phyloP scores from a whole-genome alignment of 225 moss, liverwort and hornwort species.

The Physcomitrellopsis africana region DNA sequence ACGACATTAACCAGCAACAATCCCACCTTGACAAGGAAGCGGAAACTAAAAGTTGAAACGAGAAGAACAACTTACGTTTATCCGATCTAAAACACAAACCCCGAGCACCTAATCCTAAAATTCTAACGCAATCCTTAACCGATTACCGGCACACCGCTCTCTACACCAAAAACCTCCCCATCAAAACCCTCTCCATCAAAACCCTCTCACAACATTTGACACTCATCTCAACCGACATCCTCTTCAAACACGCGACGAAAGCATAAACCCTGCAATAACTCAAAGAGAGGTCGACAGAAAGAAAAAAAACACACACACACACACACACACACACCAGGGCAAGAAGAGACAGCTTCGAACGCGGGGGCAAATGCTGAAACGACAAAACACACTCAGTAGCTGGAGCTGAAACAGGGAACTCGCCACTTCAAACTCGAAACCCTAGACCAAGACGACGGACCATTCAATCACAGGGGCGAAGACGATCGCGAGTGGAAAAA shows the following conservation, averaged over 20 bases:
- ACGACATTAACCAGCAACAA: neutral
- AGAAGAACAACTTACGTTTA: no score
- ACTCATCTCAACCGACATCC: neutral
- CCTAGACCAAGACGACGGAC: no score
- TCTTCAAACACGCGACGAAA: neutral
- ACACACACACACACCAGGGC: no score
- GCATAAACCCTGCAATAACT: neutral
- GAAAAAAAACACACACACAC: neutral
- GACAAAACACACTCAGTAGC: no score
- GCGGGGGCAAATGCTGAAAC: conserved; percentile 19
- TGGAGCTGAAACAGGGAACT: no score
- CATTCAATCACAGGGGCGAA: no score
- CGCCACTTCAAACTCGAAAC: no score
- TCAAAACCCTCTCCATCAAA: neutral
- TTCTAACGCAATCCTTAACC: conserved; percentile 25
- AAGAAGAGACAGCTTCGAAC: neutral
- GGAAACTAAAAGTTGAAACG: neutral
- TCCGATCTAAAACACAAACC: neutral
- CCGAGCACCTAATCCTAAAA: neutral
- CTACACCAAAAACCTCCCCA: neutral
- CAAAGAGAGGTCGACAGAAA: neutral
- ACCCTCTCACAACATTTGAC: neutral
- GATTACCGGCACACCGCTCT: neutral
- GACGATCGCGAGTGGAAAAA: no score
- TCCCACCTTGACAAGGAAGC: neutral